phyloP scores from a whole-genome alignment of 495 filamentous ascomycete genomes.

The Penicillium soppii region DNA sequence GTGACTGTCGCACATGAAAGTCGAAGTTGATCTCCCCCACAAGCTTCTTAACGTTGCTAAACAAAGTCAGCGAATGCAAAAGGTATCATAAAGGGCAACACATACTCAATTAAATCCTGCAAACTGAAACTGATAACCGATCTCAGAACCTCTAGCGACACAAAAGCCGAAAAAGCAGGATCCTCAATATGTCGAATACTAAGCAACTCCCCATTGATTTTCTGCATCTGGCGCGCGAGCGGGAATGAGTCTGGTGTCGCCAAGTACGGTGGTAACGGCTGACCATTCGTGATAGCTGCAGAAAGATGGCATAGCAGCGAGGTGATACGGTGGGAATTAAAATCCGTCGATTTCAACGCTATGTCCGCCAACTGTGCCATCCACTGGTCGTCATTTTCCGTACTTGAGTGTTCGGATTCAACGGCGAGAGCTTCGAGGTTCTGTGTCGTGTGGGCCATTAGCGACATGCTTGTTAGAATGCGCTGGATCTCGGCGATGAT shows the following conservation, averaged over 20 bases:
- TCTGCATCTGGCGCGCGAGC: constrained; percentile 51
- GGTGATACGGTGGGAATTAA: constrained; percentile 61
- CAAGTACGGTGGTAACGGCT: constrained; percentile 60
- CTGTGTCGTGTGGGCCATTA: constrained; percentile 57
- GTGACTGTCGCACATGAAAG: constrained; percentile 37
- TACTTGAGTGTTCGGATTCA: constrained; percentile 5
- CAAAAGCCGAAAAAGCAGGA: constrained; percentile 72
- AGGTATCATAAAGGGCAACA: background rate
- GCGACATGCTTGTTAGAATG: constrained; percentile 63
- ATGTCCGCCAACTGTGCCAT: constrained; percentile 27
- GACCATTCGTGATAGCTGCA: constrained; percentile 57
- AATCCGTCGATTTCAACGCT: constrained; percentile 37
- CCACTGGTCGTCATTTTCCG: constrained; percentile 17
- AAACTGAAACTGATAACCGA: constrained; percentile 65
- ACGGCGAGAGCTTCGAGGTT: constrained; percentile 22
- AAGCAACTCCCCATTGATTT: constrained; percentile 54
- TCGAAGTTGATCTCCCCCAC: constrained; percentile 77
- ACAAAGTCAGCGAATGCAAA: background rate
- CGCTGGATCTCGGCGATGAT: constrained; percentile 36
- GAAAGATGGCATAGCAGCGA: constrained; percentile 67
- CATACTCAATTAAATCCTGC: constrained; percentile 51
- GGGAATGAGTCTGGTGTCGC: constrained; percentile 55
- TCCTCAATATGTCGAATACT: constrained; percentile 64
- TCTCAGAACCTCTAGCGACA: constrained; percentile 67
- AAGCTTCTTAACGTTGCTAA: constrained; percentile 57